Percentiles rank a stretch among this genome's conserved stretches.
These are phyloP conservation scores for Cryphonectria japonica DNA, from an alignment of 2,329 filamentous ascomycete genomes.

Conservation along the genomic window DNA sequence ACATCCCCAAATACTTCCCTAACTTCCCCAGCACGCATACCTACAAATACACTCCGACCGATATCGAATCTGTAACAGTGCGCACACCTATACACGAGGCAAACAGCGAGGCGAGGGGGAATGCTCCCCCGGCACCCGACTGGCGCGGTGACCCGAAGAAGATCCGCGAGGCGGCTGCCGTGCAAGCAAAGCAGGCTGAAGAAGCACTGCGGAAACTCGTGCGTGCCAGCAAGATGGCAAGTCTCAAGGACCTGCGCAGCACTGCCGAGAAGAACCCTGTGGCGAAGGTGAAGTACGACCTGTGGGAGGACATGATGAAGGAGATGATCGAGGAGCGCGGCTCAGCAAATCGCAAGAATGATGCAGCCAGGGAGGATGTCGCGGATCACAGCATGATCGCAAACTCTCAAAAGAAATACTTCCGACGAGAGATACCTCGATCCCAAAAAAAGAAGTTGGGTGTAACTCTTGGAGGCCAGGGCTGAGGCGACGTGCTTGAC, in stretches of 20 bases:
- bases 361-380: constrained; percentile 47
- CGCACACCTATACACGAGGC: constrained; percentile 32
- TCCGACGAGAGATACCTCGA: constrained; percentile 57
- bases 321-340: constrained; percentile 50
- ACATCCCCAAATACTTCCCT: constrained; percentile 63
- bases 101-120: constrained; percentile 31
- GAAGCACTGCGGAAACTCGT: constrained; percentile 63
- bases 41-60: constrained; percentile 61
- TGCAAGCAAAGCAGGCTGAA: constrained; percentile 64
- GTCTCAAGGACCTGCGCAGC: constrained; percentile 65
- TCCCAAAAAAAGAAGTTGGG: constrained; percentile 45
- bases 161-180: constrained; percentile 62
- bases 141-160: constrained; percentile 56
- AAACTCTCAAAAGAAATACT: constrained; percentile 57
- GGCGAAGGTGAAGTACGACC: constrained; percentile 58
- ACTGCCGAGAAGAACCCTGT: constrained; percentile 56
- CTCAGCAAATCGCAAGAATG: constrained; percentile 25
- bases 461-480: constrained; percentile 34
- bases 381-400: constrained; percentile 69
- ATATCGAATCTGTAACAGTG: constrained; percentile 40
- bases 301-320: constrained; percentile 66
- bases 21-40: constrained; percentile 68
- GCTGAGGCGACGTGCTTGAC: constrained; percentile 15
- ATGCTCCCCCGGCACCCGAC: constrained; percentile 29
- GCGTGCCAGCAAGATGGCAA: constrained; percentile 65